Evolutionary conservation across 163 green algal species (phyloP).

Genomic region (Picocystis sp.): DNA sequence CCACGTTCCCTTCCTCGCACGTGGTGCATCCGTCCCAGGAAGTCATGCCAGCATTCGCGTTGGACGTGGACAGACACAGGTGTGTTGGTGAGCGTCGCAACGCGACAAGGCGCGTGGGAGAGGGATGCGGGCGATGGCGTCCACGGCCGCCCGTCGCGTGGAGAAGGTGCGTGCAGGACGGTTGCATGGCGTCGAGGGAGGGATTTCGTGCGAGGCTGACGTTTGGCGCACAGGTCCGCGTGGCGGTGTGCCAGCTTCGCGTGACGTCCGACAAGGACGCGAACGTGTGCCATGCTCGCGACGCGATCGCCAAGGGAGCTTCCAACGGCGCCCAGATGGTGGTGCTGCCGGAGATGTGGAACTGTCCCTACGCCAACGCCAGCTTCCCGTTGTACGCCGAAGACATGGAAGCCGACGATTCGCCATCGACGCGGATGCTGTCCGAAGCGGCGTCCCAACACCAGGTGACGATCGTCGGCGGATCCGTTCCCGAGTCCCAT

Average conservation of each 20-base stretch:
- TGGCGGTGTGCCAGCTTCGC: slow-evolving; percentile 24
- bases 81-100: no score
- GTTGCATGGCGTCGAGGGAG: no score
- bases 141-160: no score
- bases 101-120: no score
- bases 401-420: slow-evolving; percentile 48
- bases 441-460: slow-evolving; percentile 20
- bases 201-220: no score
- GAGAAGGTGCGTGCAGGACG: no score
- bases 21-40: no score
- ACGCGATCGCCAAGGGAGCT: slow-evolving; percentile 37
- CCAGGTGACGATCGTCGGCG: slow-evolving; percentile 60
- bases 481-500: slow-evolving; percentile 67
- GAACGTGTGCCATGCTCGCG: slow-evolving; percentile 10
- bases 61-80: no score
- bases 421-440: slow-evolving; percentile 33
- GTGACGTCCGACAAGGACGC: slow-evolving; percentile 21
- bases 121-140: no score
- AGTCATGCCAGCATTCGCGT: no score
- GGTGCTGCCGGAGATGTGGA: slow-evolving; percentile 80
- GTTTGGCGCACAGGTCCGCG: slow-evolving; percentile 15
- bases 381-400: slow-evolving; percentile 80
- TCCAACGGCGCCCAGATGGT: slow-evolving; percentile 60
- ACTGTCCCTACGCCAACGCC: slow-evolving; percentile 91
- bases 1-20: no score